These are phyloP conservation scores for Buxus sempervirens DNA, from an alignment of 164 flowering plant species.

Conservation along the genomic window DNA sequence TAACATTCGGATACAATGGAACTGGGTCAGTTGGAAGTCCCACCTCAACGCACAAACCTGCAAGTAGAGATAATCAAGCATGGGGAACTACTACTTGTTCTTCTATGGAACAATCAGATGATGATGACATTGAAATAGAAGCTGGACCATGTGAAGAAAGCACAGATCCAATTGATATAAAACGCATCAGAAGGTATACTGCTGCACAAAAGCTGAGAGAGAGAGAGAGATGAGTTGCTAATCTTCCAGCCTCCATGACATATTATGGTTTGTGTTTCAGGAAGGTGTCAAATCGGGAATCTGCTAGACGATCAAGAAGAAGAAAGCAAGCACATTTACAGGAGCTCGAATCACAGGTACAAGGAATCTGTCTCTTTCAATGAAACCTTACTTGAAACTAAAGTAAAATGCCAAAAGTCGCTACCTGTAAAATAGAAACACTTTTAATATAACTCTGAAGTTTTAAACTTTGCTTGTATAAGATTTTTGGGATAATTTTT, in stretches of 20 bases:
- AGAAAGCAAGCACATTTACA: constrained; percentile 73
- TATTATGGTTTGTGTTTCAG: constrained; percentile 28
- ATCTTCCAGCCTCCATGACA: not conserved
- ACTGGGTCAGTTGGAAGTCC: constrained; percentile 54
- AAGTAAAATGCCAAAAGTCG: not conserved
- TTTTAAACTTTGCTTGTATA: not conserved
- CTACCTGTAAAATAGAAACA: not conserved
- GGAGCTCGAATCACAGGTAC: constrained; percentile 74
- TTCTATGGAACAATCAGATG: constrained; percentile 58
- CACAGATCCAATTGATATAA: constrained; percentile 33
- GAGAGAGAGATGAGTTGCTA: too few relatives aligned
- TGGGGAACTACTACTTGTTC: constrained; percentile 49
- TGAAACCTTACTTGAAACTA: not conserved
- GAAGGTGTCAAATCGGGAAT: constrained; percentile 76
- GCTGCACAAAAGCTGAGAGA: not conserved
- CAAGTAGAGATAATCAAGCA: constrained; percentile 29
- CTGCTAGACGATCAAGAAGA: constrained; percentile 82
- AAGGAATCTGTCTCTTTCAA: not conserved
- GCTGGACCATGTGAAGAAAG: constrained; percentile 65
- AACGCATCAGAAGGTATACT: constrained; percentile 58
- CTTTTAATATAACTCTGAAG: not conserved
- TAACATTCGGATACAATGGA: constrained; percentile 18
- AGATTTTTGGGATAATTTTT: not conserved
- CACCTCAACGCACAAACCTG: constrained; percentile 36
- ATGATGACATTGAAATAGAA: constrained; percentile 58